Conservation (phyloP, 2,329 filamentous ascomycete species). For the Emmonsiellopsis sp. region DNA sequence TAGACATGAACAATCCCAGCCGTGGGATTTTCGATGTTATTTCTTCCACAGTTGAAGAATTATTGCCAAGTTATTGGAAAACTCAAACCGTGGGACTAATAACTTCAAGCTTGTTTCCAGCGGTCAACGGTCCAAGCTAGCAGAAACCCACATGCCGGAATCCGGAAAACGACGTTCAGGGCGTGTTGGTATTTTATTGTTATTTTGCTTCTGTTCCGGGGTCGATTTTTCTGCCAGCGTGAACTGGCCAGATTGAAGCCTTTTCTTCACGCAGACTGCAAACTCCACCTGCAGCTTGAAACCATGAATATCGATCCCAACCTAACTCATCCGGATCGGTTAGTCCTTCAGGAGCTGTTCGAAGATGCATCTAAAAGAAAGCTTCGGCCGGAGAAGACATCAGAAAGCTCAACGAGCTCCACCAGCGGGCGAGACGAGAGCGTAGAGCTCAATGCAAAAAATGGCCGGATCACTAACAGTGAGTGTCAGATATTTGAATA, state of each 20-base stretch:
- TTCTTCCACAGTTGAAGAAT: too few relatives aligned
- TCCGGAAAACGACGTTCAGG: not conserved
- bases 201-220: not conserved
- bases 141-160: not conserved
- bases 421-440: not conserved
- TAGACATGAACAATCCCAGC: too few relatives aligned
- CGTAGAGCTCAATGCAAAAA: not conserved
- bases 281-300: not conserved
- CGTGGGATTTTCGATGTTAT: too few relatives aligned
- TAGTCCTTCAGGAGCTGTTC: slow-evolving; percentile 31
- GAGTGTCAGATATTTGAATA: not conserved
- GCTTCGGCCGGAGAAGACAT: slow-evolving; percentile 1
- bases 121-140: not conserved
- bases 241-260: not conserved
- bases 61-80: too few relatives aligned
- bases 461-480: not conserved
- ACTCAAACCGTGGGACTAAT: too few relatives aligned
- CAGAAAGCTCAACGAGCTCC: not conserved
- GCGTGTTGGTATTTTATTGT: not conserved
- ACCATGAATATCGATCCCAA: slow-evolving; percentile 2
- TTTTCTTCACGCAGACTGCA: not conserved
- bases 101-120: too few relatives aligned
- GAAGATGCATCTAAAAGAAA: slow-evolving; percentile 17
- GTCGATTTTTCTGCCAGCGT: not conserved
- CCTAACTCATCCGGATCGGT: slow-evolving; percentile 28